These are phyloP conservation scores for Deinandra increscens DNA, from an alignment of 129 eudicot genomes.

Conservation along the genomic window DNA sequence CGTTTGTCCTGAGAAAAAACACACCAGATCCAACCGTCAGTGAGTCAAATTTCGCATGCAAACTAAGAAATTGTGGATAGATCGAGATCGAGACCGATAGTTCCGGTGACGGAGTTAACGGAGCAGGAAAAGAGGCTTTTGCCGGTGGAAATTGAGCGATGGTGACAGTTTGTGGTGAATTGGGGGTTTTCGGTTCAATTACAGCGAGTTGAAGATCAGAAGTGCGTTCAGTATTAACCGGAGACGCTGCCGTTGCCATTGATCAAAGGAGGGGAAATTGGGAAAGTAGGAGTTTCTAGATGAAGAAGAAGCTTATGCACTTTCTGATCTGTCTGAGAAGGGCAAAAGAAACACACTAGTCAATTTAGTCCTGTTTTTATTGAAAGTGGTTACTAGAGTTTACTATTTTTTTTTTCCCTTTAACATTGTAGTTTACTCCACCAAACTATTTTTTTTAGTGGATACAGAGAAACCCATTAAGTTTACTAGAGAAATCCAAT, in stretches of 20 bases:
- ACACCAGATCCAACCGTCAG: slow-evolving; percentile 43
- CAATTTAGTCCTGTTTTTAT: background rate
- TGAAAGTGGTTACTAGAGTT: background rate
- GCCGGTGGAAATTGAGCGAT: slow-evolving; percentile 20
- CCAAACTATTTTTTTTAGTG: no score
- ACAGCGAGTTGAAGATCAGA: slow-evolving; percentile 9
- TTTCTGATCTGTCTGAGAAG: background rate
- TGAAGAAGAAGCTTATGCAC: no score
- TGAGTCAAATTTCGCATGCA: background rate
- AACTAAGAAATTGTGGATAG: background rate
- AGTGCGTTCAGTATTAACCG: background rate
- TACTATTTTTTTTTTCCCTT: no score
- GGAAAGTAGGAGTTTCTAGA: background rate
- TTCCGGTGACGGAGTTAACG: slow-evolving; percentile 28
- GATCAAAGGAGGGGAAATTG: background rate
- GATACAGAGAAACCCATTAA: no score
- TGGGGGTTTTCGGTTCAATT: background rate
- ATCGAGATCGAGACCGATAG: slow-evolving; percentile 20
- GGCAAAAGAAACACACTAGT: background rate
- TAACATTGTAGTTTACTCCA: no score
- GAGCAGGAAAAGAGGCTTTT: background rate
- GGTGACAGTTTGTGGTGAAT: slow-evolving; percentile 9
- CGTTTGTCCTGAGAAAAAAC: slow-evolving; percentile 43
- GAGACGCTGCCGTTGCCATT: slow-evolving; percentile 16
- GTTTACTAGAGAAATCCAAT: no score